Evolutionary conservation across 371 early-diverging fungal genomes (phyloP).

Genomic region (Mucor indicus): DNA sequence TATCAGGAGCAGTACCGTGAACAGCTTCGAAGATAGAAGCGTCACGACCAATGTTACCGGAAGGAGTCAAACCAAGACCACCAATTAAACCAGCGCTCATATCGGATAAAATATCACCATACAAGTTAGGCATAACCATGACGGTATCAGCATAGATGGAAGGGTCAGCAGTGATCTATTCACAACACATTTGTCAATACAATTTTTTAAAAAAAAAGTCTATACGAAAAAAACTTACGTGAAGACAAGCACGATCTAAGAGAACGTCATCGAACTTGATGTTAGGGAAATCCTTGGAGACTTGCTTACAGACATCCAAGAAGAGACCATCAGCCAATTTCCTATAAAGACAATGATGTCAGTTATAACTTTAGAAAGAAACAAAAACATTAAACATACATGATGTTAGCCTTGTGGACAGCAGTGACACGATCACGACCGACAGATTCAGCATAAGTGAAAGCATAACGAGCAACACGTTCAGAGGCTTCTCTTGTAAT

Average conservation of each 20-base stretch:
- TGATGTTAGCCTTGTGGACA: slow-evolving; percentile 89
- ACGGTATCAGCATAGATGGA: slow-evolving; percentile 85
- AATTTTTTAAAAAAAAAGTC: too few species aligned
- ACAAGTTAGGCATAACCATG: slow-evolving; percentile 99
- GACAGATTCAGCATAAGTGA: slow-evolving; percentile 86
- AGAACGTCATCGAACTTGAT: slow-evolving; percentile 90
- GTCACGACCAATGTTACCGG: slow-evolving; percentile 97
- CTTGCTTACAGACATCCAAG: slow-evolving; percentile 89
- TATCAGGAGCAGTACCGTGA: slow-evolving; percentile 98
- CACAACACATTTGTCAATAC: not conserved
- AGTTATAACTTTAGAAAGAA: not conserved
- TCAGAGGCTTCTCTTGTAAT: slow-evolving; percentile 95
- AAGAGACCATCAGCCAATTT: slow-evolving; percentile 97
- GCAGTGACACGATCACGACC: slow-evolving; percentile 93
- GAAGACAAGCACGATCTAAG: slow-evolving; percentile 92
- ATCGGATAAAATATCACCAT: slow-evolving; percentile 97
- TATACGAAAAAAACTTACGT: slow-evolving; percentile 35
- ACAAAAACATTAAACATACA: slow-evolving; percentile 18
- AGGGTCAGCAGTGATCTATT: slow-evolving; percentile 93
- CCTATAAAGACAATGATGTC: slow-evolving; percentile 30
- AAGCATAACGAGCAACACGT: slow-evolving; percentile 92
- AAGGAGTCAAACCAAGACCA: slow-evolving; percentile 96
- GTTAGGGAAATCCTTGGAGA: slow-evolving; percentile 89
- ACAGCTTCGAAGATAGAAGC: slow-evolving; percentile 97
- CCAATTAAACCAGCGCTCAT: slow-evolving; percentile 98